Evolutionary conservation across 2,329 filamentous ascomycete genomes (phyloP).

Genomic region (Pseudogymnoascus sp.): DNA sequence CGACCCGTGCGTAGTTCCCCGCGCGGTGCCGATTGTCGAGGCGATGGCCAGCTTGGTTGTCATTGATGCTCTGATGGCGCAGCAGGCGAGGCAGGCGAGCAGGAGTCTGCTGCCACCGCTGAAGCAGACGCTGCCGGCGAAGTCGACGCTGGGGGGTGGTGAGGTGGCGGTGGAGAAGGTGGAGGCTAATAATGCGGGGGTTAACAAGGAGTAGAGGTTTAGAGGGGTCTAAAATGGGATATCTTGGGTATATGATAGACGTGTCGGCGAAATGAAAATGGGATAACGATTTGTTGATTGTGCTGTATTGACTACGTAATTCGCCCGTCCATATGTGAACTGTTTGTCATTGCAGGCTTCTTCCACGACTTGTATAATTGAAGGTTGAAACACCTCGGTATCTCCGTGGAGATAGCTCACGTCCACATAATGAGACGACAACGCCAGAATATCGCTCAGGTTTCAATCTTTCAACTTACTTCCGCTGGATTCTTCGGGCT

Average conservation of each 20-base stretch:
- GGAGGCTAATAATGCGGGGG: slow-evolving; percentile 3
- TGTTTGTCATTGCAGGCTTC: background rate
- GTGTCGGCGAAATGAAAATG: slow-evolving; percentile 3
- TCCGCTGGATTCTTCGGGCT: background rate
- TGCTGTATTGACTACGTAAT: background rate
- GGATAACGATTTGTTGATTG: background rate
- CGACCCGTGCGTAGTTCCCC: slow-evolving; percentile 85
- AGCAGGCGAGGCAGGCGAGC: slow-evolving; percentile 55
- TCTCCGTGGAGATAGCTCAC: background rate
- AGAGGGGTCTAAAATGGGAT: background rate
- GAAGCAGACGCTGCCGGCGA: slow-evolving; percentile 20
- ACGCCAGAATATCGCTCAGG: background rate
- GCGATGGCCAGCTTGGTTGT: slow-evolving; percentile 83
- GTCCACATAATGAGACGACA: background rate
- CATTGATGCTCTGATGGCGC: slow-evolving; percentile 80
- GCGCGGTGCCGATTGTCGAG: slow-evolving; percentile 84
- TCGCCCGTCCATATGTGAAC: background rate
- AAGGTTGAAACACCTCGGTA: background rate
- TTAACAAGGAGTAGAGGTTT: background rate
- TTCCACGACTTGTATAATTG: background rate
- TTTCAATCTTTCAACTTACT: background rate
- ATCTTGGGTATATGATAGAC: slow-evolving; percentile 3
- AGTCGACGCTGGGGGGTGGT: background rate
- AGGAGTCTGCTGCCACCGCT: slow-evolving; percentile 40
- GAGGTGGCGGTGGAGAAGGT: slow-evolving; percentile 7